Base-by-base conservation (phyloP, 768 basidiomycete species). In the Xerocomellus dryophilus region DNA sequence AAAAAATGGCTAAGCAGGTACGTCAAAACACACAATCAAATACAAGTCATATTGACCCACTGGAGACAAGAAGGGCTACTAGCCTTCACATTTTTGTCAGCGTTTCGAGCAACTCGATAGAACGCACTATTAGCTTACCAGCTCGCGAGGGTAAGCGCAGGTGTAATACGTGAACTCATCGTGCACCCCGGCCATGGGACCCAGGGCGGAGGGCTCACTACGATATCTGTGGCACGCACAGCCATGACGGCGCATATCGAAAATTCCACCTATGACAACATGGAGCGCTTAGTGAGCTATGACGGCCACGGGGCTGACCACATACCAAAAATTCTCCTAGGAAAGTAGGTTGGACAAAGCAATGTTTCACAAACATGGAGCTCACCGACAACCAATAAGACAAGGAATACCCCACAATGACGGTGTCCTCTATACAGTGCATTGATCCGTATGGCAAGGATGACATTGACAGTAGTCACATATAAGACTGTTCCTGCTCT, bases 401-500 rank as follows among this genome's bases (percentile, higher is more conserved):
- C 7, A n/a, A 66, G 49, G n/a, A 64, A 32, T 15, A 27, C 1
- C 11, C 38, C 18, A 31, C 43, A 57, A 5, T 7, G 17, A 34
- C 12, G 45, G 10, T 39, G 47, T 17, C 25, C 45, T 25, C 3
- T 2, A 41, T 65, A 53, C 29, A 66, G n/a, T 15, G 65, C 65
- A 18, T 55, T 47, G 45, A 61, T 58, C 29, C 64, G 59, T 27
- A 59, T 54, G 4, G 56, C 56, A 20, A 65, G 50, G 49, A 66
- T 50, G 7, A 67, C 7, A 18, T 66, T 67, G 52, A 67, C 62
- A 10, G 47, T 36, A 5, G 54, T 61, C 46, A 56, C 48, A 14
- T 59, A 59, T 27, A 67, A 9, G 11, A 67, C 47, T 2, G 53
- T 45, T 11, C 62, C 64, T 27, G 51, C 65, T 12, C 64, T 67